Evolutionary conservation across 2,329 filamentous ascomycete species (phyloP).

Genomic region (Alternaria metachromatica): DNA sequence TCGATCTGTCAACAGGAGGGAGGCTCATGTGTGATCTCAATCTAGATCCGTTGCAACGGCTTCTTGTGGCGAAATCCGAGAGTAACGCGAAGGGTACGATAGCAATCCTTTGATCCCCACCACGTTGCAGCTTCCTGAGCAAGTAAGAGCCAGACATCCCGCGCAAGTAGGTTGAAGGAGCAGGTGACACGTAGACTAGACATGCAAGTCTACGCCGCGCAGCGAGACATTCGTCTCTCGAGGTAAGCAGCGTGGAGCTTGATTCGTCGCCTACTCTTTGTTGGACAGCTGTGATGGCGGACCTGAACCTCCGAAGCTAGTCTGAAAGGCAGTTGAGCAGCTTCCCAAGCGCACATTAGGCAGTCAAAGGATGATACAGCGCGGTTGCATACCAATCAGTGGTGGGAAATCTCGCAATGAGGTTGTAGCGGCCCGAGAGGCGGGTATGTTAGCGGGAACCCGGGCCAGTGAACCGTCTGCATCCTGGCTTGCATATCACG

Average conservation of each 20-base stretch:
- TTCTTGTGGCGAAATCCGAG: conserved; percentile 37
- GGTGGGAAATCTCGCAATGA: conserved; percentile 45
- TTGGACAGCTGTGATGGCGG: conserved; percentile 40
- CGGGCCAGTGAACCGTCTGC: conserved; percentile 32
- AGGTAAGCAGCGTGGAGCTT: conserved; percentile 25
- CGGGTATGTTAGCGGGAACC: conserved; percentile 35
- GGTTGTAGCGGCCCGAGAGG: conserved; percentile 36
- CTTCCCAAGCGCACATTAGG: conserved; percentile 26
- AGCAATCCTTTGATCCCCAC: conserved; percentile 18
- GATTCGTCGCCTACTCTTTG: conserved; percentile 31
- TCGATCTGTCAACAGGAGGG: conserved; percentile 29
- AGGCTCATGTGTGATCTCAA: conserved; percentile 35
- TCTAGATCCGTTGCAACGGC: conserved; percentile 39
- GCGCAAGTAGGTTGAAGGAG: conserved; percentile 23
- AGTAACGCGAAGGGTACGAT: conserved; percentile 21
- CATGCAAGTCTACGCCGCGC: conserved; percentile 27
- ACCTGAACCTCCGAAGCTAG: conserved; percentile 42
- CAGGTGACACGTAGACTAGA: conserved; percentile 30
- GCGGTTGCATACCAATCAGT: conserved; percentile 22
- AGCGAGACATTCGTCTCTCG: conserved; percentile 22
- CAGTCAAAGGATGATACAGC: conserved; percentile 15
- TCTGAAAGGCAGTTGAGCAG: conserved; percentile 25
- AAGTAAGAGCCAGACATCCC: conserved; percentile 24
- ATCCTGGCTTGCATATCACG: conserved; percentile 34
- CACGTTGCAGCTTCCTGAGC: conserved; percentile 9